Conservation (phyloP, 2,329 filamentous ascomycete species). For the Diaporthe citrichinensis region DNA sequence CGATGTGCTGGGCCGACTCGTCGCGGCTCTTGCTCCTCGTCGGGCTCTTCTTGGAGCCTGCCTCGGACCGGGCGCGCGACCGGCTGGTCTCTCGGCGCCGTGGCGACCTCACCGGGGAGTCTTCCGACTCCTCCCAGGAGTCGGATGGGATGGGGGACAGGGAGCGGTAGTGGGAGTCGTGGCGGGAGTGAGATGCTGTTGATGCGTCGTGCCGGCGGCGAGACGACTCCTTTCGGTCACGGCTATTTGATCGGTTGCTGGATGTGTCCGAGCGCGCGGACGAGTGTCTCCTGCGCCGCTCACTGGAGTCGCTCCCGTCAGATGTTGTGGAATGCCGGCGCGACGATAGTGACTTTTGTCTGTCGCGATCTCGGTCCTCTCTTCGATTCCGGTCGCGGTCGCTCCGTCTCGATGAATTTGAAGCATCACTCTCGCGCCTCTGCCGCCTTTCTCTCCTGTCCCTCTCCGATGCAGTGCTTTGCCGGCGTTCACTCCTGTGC, state of each 20-base stretch:
- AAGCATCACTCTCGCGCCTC: constrained; percentile 6
- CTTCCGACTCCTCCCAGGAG: constrained; percentile 24
- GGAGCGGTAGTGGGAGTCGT: constrained; percentile 21
- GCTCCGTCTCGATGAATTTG: constrained; percentile 5
- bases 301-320: not conserved
- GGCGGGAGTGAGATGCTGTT: constrained; percentile 19
- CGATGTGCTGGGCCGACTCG: constrained; percentile 20
- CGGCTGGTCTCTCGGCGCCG: not conserved
- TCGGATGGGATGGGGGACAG: constrained; percentile 37
- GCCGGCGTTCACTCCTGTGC: not conserved
- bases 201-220: constrained; percentile 12
- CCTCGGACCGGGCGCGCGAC: not conserved
- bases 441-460: not conserved
- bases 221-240: not conserved
- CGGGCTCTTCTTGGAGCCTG: not conserved
- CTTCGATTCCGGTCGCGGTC: constrained; percentile 8
- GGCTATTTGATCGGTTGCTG: constrained; percentile 2
- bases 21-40: not conserved
- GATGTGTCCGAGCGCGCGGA: not conserved
- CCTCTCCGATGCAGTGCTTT: not conserved
- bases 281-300: not conserved
- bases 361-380: not conserved
- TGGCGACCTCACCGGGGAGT: not conserved
- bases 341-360: not conserved
- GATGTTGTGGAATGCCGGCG: not conserved